Evolutionary conservation across 257 asterid genomes (phyloP).

Genomic region (Gentiana dahurica): DNA sequence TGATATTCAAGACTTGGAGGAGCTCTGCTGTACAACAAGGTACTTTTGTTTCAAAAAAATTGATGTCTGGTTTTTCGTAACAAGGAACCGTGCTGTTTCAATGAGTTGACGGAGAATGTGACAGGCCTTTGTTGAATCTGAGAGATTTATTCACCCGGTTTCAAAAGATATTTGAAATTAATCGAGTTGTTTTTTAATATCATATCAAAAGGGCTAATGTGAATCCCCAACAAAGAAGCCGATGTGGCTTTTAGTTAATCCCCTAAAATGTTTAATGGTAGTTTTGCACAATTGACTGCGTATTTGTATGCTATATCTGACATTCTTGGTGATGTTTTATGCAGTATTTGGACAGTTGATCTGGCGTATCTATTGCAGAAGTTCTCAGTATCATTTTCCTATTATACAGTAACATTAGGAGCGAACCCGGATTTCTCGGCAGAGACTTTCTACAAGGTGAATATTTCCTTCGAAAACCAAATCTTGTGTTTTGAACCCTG

Average conservation of each 20-base stretch:
- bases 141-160: too few species aligned
- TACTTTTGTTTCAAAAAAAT: conserved; percentile 5
- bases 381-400: conserved; percentile 66
- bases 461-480: conserved; percentile 5
- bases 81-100: too few species aligned
- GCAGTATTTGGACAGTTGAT: conserved; percentile 97
- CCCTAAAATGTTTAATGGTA: too few species aligned
- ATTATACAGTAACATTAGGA: conserved; percentile 89
- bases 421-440: conserved; percentile 87
- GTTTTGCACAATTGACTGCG: too few species aligned
- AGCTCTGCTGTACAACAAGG: conserved; percentile 79
- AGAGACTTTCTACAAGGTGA: conserved; percentile 90
- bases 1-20: conserved; percentile 44
- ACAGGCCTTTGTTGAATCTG: too few species aligned
- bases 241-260: too few species aligned
- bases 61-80: too few species aligned
- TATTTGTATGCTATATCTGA: conserved; percentile 12
- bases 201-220: too few species aligned
- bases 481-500: conserved; percentile 1
- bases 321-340: conserved; percentile 17
- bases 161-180: too few species aligned
- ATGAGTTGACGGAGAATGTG: too few species aligned
- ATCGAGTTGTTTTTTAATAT: too few species aligned
- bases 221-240: too few species aligned
- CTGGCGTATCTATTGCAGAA: conserved; percentile 91